These are phyloP conservation scores for Psilocybe cyanescens DNA, from an alignment of 768 basidiomycete species.

Conservation along the genomic window DNA sequence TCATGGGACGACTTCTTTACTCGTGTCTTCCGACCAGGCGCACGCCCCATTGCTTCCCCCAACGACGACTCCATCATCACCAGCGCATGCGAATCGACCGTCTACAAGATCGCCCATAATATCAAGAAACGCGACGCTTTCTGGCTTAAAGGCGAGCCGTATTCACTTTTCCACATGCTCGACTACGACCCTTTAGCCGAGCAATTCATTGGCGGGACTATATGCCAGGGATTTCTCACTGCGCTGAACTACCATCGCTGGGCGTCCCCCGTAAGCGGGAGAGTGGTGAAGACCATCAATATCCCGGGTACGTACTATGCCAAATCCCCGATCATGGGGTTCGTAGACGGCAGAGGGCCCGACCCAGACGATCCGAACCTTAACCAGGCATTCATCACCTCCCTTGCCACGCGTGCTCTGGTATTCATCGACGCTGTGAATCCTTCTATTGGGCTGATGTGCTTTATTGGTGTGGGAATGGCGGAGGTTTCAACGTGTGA, in stretches of 20 bases:
- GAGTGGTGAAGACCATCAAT: background rate
- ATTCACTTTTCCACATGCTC: conserved; percentile 1
- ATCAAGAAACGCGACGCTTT: conserved; percentile 1
- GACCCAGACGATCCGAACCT: background rate
- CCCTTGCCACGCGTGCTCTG: background rate
- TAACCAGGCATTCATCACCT: background rate
- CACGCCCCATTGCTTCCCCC: background rate
- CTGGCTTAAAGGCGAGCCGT: conserved; percentile 3
- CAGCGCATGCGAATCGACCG: conserved; percentile 2
- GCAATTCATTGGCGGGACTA: conserved; percentile 1
- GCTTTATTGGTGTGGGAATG: background rate
- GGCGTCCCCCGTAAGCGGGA: background rate
- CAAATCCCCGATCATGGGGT: background rate
- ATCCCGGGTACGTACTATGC: conserved; percentile 6
- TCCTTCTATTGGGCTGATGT: background rate
- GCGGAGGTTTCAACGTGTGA: background rate
- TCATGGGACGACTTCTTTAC: conserved; percentile 9
- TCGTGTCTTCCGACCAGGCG: background rate
- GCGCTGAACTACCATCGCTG: conserved; percentile 1
- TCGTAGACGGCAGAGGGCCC: background rate
- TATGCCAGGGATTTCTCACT: conserved; percentile 1
- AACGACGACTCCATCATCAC: background rate
- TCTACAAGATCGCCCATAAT: background rate
- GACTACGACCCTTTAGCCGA: background rate
- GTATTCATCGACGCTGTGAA: background rate